These are phyloP conservation scores for Syzygium oleosum DNA, from an alignment of 345 rosid genomes.

Conservation along the genomic window DNA sequence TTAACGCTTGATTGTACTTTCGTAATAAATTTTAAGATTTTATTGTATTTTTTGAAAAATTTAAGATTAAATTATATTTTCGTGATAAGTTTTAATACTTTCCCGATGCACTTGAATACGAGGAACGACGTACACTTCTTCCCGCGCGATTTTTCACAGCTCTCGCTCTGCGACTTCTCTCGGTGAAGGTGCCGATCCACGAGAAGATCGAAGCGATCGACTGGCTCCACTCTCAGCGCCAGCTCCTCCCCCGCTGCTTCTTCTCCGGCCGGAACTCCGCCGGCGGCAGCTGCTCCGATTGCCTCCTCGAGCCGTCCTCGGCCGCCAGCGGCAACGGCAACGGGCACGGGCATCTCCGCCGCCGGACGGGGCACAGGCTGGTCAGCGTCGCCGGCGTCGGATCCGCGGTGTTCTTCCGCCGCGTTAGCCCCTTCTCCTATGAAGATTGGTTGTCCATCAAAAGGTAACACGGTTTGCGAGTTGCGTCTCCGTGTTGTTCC, in stretches of 20 bases:
- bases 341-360: slow-evolving; percentile 22
- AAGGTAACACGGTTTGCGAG: slow-evolving; percentile 23
- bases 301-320: slow-evolving; percentile 7
- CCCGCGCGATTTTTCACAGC: neutral
- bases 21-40: no score
- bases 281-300: slow-evolving; percentile 9
- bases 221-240: slow-evolving; percentile 76
- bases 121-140: neutral
- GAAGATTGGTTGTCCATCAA: slow-evolving; percentile 69
- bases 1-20: no score
- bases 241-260: slow-evolving; percentile 57
- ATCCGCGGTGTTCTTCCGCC: slow-evolving; percentile 59
- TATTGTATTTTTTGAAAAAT: no score
- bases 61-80: no score
- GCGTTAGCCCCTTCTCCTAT: slow-evolving; percentile 63
- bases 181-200: slow-evolving; percentile 48
- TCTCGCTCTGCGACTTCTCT: neutral
- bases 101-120: no score
- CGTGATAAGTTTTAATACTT: no score
- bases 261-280: slow-evolving; percentile 51
- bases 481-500: neutral
- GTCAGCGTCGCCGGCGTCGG: slow-evolving; percentile 84
- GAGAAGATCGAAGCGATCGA: slow-evolving; percentile 57
- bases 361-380: slow-evolving; percentile 8
- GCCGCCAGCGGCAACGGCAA: slow-evolving; percentile 1